Evolutionary conservation across 495 filamentous ascomycete species (phyloP).

Genomic region (Recurvomyces mirabilis): DNA sequence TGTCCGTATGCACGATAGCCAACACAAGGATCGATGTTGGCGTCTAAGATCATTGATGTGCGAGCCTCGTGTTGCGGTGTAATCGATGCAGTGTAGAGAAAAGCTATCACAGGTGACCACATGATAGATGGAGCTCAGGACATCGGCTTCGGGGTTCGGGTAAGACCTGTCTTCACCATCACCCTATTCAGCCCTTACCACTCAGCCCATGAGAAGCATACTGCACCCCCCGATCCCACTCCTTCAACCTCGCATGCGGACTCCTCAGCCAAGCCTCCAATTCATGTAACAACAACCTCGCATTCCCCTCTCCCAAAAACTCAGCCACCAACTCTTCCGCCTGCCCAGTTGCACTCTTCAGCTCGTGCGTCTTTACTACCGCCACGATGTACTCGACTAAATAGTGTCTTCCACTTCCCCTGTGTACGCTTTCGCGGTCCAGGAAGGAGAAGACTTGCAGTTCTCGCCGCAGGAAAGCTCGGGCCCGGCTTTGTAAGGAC

Average conservation of each 20-base stretch:
- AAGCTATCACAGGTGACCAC: too few relatives aligned
- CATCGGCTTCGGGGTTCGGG: too few relatives aligned
- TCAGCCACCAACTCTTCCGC: conserved; percentile 83
- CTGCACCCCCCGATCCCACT: conserved; percentile 75
- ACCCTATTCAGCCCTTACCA: too few relatives aligned
- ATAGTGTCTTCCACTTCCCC: conserved; percentile 69
- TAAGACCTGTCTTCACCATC: too few relatives aligned
- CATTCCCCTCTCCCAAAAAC: conserved; percentile 68
- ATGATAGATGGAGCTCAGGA: too few relatives aligned
- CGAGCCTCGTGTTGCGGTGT: too few relatives aligned
- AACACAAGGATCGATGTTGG: too few relatives aligned
- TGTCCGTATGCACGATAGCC: too few relatives aligned
- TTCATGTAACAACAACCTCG: conserved; percentile 75
- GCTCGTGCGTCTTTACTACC: conserved; percentile 79
- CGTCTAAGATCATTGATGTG: too few relatives aligned
- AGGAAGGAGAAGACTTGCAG: conserved; percentile 79
- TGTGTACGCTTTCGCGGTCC: conserved; percentile 29
- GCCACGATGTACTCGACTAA: conserved; percentile 80
- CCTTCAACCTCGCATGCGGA: conserved; percentile 54
- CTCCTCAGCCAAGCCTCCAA: conserved; percentile 70
- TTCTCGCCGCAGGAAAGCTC: conserved; percentile 79
- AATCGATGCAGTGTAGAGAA: too few relatives aligned
- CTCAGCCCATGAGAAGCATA: too few relatives aligned
- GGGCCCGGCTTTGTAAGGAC: conserved; percentile 66
- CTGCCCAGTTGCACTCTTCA: conserved; percentile 73